Evolutionary conservation across 805 yeast genomes (phyloP).

Genomic region (Suhomyces vadensis): DNA sequence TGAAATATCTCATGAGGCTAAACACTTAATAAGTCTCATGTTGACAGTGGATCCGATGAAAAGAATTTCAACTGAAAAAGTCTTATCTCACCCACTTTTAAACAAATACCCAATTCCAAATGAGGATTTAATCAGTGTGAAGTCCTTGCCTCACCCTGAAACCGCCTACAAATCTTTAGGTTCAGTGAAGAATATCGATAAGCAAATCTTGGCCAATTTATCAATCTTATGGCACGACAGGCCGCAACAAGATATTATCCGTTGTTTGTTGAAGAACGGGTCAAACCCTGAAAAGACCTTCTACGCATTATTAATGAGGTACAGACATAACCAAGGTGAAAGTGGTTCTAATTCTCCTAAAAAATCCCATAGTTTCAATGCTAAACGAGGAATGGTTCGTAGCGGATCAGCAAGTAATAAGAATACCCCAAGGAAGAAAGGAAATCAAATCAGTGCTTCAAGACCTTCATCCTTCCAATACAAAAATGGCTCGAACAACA

Average conservation of each 20-base stretch:
- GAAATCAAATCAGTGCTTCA: conserved; percentile 37
- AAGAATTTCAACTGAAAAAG: conserved; percentile 68
- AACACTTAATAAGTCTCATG: conserved; percentile 64
- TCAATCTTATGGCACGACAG: conserved; percentile 61
- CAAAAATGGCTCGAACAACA: conserved; percentile 28
- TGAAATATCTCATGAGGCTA: conserved; percentile 62
- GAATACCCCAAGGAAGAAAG: conserved; percentile 25
- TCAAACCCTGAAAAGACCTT: conserved; percentile 48
- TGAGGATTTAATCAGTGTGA: conserved; percentile 46
- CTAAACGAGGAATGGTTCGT: conserved; percentile 17
- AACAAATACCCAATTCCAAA: conserved; percentile 50
- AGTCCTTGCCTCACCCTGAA: conserved; percentile 54
- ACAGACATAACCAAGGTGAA: conserved; percentile 41
- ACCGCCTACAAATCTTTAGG: conserved; percentile 54
- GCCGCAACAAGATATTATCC: conserved; percentile 39
- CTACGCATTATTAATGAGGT: conserved; percentile 46
- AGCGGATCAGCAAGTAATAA: conserved; percentile 21
- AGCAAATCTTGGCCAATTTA: conserved; percentile 53
- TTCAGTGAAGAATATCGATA: conserved; percentile 49
- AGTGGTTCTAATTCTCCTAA: conserved; percentile 13
- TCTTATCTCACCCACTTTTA: conserved; percentile 59
- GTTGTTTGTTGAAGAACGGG: conserved; percentile 38
- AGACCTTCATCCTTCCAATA: conserved; percentile 46
- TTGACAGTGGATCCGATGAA: conserved; percentile 67
- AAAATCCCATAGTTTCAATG: conserved; percentile 16